These are phyloP conservation scores for Leucocoprinus birnbaumii DNA, from an alignment of 768 basidiomycete species.

Conservation along the genomic window DNA sequence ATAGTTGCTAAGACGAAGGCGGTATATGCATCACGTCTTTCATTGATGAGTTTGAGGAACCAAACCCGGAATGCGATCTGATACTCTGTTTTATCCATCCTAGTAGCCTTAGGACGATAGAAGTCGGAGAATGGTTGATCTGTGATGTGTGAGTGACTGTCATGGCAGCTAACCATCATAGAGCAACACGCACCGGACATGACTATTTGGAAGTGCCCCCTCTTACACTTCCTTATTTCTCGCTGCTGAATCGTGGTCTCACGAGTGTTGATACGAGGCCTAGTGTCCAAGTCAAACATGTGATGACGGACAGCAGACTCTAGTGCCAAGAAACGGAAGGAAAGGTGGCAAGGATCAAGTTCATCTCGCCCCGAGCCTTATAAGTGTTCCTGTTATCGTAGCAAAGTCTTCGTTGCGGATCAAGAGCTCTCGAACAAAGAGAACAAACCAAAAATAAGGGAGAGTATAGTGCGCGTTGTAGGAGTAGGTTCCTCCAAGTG, in stretches of 20 bases:
- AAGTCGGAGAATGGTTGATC: background rate
- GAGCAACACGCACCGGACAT: background rate
- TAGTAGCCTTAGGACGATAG: too few relatives aligned
- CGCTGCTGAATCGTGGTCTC: background rate
- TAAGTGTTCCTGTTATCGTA: background rate
- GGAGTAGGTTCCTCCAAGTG: background rate
- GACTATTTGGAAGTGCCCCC: background rate
- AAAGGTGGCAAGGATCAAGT: background rate
- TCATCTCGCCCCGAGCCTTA: background rate
- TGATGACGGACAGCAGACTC: background rate
- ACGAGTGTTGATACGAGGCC: background rate
- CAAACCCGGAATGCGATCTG: background rate
- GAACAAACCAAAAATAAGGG: background rate
- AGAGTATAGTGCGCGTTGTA: background rate
- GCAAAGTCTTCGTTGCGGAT: background rate
- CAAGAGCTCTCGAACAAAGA: background rate
- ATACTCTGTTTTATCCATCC: background rate
- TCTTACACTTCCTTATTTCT: background rate
- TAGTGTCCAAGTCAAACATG: background rate
- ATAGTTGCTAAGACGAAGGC: background rate
- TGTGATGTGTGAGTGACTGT: background rate
- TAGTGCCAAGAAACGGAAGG: constrained; percentile 2
- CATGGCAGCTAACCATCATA: background rate
- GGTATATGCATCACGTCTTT: background rate
- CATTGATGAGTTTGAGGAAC: background rate